A percentile compares a stretch with the other conserved stretches of the same genome.
Conservation (phyloP, 345 rosid genomes). For the Citrus sp. region DNA sequence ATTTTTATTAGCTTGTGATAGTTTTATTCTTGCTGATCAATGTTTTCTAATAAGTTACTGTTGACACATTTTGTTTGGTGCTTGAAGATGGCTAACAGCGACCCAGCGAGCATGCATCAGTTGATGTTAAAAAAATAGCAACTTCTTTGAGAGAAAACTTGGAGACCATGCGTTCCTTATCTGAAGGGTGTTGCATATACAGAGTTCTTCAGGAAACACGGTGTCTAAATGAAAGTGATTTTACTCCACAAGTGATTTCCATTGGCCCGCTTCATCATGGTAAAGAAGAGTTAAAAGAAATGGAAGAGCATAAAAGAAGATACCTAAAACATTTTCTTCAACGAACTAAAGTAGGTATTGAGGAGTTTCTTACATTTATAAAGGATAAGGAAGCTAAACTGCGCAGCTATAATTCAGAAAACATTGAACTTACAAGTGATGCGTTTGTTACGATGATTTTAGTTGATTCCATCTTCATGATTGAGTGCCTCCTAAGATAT, state of each 20-base stretch:
- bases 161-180: too few species aligned
- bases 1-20: too few species aligned
- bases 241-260: not conserved
- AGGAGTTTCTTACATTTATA: not conserved
- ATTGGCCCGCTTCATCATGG: conserved; percentile 9
- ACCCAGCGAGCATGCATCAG: too few species aligned
- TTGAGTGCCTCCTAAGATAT: not conserved
- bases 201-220: not conserved
- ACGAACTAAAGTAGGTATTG: not conserved
- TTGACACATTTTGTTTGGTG: too few species aligned
- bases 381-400: not conserved
- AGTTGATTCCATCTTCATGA: conserved; percentile 19
- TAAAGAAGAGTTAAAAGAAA: not conserved
- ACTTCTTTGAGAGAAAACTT: too few species aligned
- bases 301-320: conserved; percentile 20
- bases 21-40: too few species aligned
- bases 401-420: conserved; percentile 2
- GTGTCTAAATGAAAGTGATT: not conserved
- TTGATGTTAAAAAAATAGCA: too few species aligned
- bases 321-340: conserved; percentile 13
- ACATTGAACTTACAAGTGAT: not conserved
- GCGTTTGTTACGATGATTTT: conserved; percentile 18
- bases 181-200: not conserved
- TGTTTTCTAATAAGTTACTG: too few species aligned
- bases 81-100: not conserved